Percentiles rank a stretch among this genome's conserved stretches.
Conservation (phyloP, 2,329 filamentous ascomycete species). For the Ophiocordyceps camponoti-rufipedis region DNA sequence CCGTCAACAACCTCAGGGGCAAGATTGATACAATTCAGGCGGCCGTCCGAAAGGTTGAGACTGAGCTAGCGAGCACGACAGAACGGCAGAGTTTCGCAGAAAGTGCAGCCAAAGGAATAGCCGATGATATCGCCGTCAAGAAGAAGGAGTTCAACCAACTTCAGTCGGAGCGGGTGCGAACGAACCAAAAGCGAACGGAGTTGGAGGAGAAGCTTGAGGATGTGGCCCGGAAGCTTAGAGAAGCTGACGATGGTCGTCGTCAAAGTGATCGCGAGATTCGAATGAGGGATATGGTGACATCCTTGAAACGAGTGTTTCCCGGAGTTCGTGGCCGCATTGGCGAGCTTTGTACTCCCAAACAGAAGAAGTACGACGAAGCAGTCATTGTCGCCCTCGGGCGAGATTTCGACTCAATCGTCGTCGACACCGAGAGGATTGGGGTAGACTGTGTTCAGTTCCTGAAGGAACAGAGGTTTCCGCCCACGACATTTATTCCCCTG, state of each 20-base stretch:
- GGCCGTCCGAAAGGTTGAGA: conserved; percentile 53
- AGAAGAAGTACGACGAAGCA: conserved; percentile 90
- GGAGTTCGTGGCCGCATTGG: conserved; percentile 82
- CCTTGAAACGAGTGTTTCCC: conserved; percentile 77
- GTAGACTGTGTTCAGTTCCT: conserved; percentile 89
- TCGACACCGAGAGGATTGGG: conserved; percentile 87
- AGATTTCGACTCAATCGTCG: conserved; percentile 86
- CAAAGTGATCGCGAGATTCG: conserved; percentile 68
- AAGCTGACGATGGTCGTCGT: conserved; percentile 69
- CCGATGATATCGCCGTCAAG: conserved; percentile 64
- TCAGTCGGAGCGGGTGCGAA: conserved; percentile 65
- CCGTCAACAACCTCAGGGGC: conserved; percentile 72
- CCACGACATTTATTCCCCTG: conserved; percentile 87
- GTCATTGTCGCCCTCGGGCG: conserved; percentile 82
- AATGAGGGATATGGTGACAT: conserved; percentile 66
- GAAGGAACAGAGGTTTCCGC: conserved; percentile 70
- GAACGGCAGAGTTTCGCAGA: conserved; percentile 50
- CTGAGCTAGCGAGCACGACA: conserved; percentile 49
- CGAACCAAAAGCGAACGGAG: conserved; percentile 68
- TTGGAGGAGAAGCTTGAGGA: conserved; percentile 83
- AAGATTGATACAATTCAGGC: conserved; percentile 68
- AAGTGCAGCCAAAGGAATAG: conserved; percentile 45
- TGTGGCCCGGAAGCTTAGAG: conserved; percentile 60
- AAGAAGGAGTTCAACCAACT: conserved; percentile 81
- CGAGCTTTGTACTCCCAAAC: conserved; percentile 86